Percentiles rank a stretch among this genome's conserved stretches.
These are phyloP conservation scores for Ramalina peruviana DNA, from an alignment of 495 filamentous ascomycete species.

Conservation along the genomic window DNA sequence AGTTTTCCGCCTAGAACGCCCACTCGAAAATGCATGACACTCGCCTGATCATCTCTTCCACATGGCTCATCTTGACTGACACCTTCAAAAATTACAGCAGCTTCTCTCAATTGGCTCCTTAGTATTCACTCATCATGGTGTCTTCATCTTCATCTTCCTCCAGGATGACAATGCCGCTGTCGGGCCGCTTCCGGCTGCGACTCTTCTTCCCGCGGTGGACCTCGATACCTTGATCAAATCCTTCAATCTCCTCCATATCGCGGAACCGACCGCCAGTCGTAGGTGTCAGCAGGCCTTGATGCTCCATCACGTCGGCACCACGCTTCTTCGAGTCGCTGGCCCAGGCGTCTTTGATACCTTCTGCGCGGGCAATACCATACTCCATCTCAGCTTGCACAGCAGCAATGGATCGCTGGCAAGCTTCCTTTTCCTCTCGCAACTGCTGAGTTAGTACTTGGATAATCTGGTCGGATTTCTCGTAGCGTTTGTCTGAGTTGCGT, in stretches of 20 bases:
- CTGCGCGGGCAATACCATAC: slow-evolving; percentile 22
- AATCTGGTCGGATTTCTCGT: slow-evolving; percentile 31
- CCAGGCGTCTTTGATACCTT: slow-evolving; percentile 11
- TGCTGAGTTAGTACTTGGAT: slow-evolving; percentile 27
- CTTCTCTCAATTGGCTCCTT: not conserved
- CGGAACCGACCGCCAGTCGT: slow-evolving; percentile 30
- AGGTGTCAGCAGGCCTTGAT: slow-evolving; percentile 29
- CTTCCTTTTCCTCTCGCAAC: slow-evolving; percentile 11
- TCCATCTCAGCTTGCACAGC: slow-evolving; percentile 22
- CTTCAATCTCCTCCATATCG: slow-evolving; percentile 22
- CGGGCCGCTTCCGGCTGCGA: slow-evolving; percentile 28
- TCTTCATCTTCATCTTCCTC: slow-evolving; percentile 40
- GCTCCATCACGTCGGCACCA: slow-evolving; percentile 11
- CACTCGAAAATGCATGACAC: too few species aligned
- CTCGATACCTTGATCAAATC: slow-evolving; percentile 17
- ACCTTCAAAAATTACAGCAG: too few species aligned
- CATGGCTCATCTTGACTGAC: too few species aligned
- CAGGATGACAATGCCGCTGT: slow-evolving; percentile 49
- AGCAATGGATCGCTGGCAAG: slow-evolving; percentile 8
- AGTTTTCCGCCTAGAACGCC: too few species aligned
- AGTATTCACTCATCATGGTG: slow-evolving; percentile 11
- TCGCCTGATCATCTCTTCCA: too few species aligned
- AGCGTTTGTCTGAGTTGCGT: not conserved
- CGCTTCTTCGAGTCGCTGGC: slow-evolving; percentile 9
- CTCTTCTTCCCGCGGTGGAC: slow-evolving; percentile 30